A percentile compares a stretch with the other conserved stretches of the same genome.
Conservation (phyloP, 768 basidiomycete species). For the Phlebiopsis gigantea region DNA sequence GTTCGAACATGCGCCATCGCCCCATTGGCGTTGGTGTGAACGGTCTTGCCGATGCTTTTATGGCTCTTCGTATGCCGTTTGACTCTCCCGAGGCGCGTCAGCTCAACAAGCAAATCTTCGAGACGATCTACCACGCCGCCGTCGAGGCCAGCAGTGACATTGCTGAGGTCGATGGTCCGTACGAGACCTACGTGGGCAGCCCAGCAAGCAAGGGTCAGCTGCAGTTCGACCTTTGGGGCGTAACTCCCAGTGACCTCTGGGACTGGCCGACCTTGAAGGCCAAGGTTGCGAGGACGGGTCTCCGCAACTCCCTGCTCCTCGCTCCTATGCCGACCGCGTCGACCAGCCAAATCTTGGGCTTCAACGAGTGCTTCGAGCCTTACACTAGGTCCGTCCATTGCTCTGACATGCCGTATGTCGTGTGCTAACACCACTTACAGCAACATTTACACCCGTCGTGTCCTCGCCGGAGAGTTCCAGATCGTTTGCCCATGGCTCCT, state of each 20-base stretch:
- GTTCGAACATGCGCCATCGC: conserved; percentile 94
- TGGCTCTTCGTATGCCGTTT: conserved; percentile 94
- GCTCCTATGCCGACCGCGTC: conserved; percentile 99
- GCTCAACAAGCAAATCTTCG: conserved; percentile 94
- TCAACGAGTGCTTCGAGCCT: conserved; percentile 99
- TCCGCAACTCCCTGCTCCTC: conserved; percentile 85
- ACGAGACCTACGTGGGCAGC: conserved; percentile 86
- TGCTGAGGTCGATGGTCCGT: conserved; percentile 72
- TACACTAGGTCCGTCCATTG: conserved; percentile 73
- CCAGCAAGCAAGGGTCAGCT: conserved; percentile 86
- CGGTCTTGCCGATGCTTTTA: conserved; percentile 96
- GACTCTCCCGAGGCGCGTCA: conserved; percentile 82
- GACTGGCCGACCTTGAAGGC: conserved; percentile 89
- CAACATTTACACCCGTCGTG: conserved; percentile 98
- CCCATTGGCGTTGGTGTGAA: conserved; percentile 98
- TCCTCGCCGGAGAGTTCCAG: conserved; percentile 99
- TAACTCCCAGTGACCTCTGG: conserved; percentile 85
- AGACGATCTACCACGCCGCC: conserved; percentile 97
- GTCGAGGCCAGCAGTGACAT: conserved; percentile 89
- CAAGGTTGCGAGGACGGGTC: conserved; percentile 73
- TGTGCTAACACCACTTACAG: conserved; percentile 32
- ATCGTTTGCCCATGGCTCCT: conserved; percentile 98
- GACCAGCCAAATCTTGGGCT: conserved; percentile 95
- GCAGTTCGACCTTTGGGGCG: conserved; percentile 94
- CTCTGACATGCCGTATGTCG: neutral